Evolutionary conservation across 345 rosid species (phyloP).

Genomic region (Eucalyptus paniculata): DNA sequence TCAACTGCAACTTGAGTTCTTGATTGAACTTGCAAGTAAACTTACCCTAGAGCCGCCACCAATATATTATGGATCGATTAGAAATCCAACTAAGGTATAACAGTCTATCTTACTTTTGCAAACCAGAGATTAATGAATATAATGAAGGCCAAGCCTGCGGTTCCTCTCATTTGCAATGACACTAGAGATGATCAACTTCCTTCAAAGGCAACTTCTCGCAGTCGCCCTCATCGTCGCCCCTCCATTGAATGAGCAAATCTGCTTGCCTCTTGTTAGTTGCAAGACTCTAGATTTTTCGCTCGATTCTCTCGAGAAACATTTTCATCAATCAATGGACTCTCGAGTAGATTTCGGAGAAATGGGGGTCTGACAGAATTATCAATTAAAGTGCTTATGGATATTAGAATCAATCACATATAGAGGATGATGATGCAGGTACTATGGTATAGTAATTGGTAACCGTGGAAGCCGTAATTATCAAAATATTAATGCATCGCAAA

Average conservation of each 20-base stretch:
- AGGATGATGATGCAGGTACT: not conserved
- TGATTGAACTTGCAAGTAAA: not conserved
- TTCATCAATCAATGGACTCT: not conserved
- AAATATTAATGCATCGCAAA: not conserved
- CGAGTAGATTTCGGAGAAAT: not conserved
- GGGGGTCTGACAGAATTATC: not conserved
- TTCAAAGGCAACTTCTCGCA: not conserved
- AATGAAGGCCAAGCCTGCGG: constrained; percentile 1
- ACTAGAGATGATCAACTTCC: not conserved
- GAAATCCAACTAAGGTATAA: not conserved
- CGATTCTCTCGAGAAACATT: not conserved
- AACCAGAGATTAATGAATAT: not conserved
- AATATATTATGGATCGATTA: not conserved
- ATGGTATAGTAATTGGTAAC: not conserved
- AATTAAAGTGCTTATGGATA: not conserved
- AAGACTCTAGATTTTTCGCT: not conserved
- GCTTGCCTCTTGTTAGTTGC: not conserved
- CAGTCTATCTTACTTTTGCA: not conserved
- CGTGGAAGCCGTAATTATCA: not conserved
- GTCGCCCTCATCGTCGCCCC: not conserved
- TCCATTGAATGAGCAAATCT: not conserved
- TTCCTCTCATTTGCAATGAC: not conserved
- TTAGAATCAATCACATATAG: not conserved
- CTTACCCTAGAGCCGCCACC: not conserved
- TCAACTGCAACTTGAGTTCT: not conserved